Conservation (phyloP, 345 rosid species). For the Brassica napus region Da-Ae NC_063438.1:25679001-25679500, state of each 20-base stretch:
- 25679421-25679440: conserved; percentile 97
- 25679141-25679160: conserved; percentile 91
- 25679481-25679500: not conserved
- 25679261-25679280: conserved; percentile 87
- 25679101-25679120: conserved; percentile 85
- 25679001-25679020: conserved; percentile 37
- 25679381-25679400: conserved; percentile 95
- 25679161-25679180: conserved; percentile 96
- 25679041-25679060: conserved; percentile 86
- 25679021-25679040: conserved; percentile 86
- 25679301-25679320: conserved; percentile 86
- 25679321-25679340: conserved; percentile 94
- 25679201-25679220: not conserved
- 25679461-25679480: conserved; percentile 25
- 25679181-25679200: conserved; percentile 50
- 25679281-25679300: conserved; percentile 89
- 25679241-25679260: conserved; percentile 4
- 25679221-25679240: not conserved
- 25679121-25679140: conserved; percentile 94
- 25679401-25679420: conserved; percentile 95
- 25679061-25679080: conserved; percentile 77
- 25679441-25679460: conserved; percentile 99
- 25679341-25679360: conserved; percentile 98
- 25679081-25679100: conserved; percentile 89
- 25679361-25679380: conserved; percentile 96